phyloP scores from a whole-genome alignment of 495 filamentous ascomycete genomes.

The Tuber calosporum region DNA sequence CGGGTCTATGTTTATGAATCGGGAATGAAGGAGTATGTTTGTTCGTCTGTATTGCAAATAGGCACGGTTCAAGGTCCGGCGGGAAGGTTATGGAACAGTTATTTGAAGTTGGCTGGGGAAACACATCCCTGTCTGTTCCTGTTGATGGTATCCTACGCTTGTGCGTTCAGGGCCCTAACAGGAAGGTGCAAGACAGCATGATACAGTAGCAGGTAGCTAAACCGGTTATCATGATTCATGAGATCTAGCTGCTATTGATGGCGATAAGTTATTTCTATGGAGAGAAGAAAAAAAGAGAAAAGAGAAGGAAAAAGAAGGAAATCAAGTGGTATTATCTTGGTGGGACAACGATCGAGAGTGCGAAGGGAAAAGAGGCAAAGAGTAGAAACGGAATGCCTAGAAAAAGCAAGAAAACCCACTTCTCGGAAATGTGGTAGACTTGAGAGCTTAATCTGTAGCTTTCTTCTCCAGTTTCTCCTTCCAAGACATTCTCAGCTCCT shows the following conservation, averaged over 20 bases:
- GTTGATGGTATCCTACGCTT: no score
- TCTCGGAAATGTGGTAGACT: not conserved
- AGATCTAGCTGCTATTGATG: not conserved
- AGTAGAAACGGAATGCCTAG: not conserved
- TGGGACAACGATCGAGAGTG: not conserved
- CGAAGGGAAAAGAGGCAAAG: not conserved
- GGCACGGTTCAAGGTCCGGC: not conserved
- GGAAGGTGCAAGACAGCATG: not conserved
- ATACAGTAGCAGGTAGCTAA: not conserved
- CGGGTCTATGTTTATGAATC: not conserved
- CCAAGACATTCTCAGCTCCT: slow-evolving; percentile 72
- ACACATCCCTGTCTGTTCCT: no score
- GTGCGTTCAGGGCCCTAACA: not conserved
- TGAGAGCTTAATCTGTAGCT: not conserved
- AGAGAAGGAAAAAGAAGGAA: not conserved
- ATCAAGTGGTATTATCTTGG: not conserved
- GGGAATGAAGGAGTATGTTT: not conserved
- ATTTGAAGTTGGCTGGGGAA: no score
- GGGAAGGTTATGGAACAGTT: no score
- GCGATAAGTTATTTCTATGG: not conserved
- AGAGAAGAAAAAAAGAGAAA: no score
- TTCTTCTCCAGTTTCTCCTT: slow-evolving; percentile 53
- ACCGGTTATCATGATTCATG: not conserved
- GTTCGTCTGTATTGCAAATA: not conserved
- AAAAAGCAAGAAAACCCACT: not conserved